phyloP scores from a whole-genome alignment of 495 filamentous ascomycete genomes.

The Penicillium longicatenatum region DNA sequence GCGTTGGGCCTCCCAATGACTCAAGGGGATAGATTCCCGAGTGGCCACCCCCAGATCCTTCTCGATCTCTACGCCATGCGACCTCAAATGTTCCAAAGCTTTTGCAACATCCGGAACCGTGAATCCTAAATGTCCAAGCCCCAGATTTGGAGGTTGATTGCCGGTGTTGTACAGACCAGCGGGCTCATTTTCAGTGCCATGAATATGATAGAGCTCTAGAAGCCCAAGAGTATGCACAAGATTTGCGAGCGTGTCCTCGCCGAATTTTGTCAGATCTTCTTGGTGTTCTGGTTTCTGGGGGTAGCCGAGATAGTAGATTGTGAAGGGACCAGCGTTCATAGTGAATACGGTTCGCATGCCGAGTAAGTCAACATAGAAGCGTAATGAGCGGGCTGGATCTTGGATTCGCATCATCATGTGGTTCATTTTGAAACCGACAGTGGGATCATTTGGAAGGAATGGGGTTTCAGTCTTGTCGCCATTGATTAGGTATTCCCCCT shows the following conservation, averaged over 20 bases:
- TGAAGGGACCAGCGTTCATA: constrained; percentile 6
- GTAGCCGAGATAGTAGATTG: constrained; percentile 8
- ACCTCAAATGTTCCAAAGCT: not conserved
- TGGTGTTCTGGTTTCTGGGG: constrained; percentile 1
- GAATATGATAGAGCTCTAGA: constrained; percentile 6
- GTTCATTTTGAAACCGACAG: constrained; percentile 1
- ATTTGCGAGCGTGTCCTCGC: not conserved
- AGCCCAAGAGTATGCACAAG: constrained; percentile 4
- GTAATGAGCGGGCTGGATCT: not conserved
- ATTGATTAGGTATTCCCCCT: constrained; percentile 1
- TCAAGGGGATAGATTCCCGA: constrained; percentile 2
- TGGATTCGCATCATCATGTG: constrained; percentile 11
- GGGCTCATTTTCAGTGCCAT: constrained; percentile 6
- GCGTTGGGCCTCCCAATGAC: constrained; percentile 3
- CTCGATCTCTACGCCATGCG: not conserved
- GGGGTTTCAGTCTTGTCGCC: not conserved
- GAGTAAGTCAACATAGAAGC: constrained; percentile 1
- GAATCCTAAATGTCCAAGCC: constrained; percentile 5
- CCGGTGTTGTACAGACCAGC: constrained; percentile 3
- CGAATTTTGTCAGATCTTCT: not conserved
- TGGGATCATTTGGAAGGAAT: not conserved
- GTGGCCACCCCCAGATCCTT: constrained; percentile 3
- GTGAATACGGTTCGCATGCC: constrained; percentile 7
- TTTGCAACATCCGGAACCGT: not conserved
- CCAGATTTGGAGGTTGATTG: constrained; percentile 4